Base-by-base conservation (phyloP, 441 rosid species). In the Arabidopsis hybrid region DNA sequence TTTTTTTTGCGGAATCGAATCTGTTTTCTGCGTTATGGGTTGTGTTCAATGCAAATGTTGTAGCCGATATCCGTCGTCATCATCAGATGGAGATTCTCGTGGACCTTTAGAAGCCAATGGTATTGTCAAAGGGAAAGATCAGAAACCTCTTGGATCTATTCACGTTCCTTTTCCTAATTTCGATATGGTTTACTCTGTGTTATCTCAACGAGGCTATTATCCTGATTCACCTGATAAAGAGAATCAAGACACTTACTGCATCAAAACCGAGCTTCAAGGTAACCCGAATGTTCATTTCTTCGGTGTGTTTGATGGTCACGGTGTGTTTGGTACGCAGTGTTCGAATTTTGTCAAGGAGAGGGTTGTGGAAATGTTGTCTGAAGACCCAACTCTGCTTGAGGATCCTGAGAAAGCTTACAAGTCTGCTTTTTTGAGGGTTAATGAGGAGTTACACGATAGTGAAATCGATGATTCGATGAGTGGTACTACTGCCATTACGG, bases 291-390 rank as follows among this genome's bases (percentile, higher is more conserved):
- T 89, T 67, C 97, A 95, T 85, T 89, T 95, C 87, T 95, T 93
- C 78, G 98, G 98, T 71, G 97, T 95, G 3, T 93, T 89, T 70
- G 98, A 95, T 68, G 98, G 99, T 46, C 99, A 95, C 66, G 98
- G 97, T 36, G 86, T 72, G 26, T 83, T 80, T 52, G 99, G 98
- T 55, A 73, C 98, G 10, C 83, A 88, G 40, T 91, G 97, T 75
- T 91, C 98, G 0, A 89, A 75, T 69, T 95, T 95, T 75, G 97
- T 89, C 1, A 87, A 83, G 86, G 88, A 90, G 26, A 87, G 85
- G 60, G 82, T 95, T 72, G 87, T 90, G n/a, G 93, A 91, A 31
- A 77, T 86, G 79, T 71, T 95, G 71, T 82, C 82, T 26, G 83
- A 80, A 84, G 94, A 93, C 29, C 75, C 91, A 0, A 56, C 77